Conservation (phyloP, 495 filamentous ascomycete genomes). For the Massariosphaeria phaeospora region DNA sequence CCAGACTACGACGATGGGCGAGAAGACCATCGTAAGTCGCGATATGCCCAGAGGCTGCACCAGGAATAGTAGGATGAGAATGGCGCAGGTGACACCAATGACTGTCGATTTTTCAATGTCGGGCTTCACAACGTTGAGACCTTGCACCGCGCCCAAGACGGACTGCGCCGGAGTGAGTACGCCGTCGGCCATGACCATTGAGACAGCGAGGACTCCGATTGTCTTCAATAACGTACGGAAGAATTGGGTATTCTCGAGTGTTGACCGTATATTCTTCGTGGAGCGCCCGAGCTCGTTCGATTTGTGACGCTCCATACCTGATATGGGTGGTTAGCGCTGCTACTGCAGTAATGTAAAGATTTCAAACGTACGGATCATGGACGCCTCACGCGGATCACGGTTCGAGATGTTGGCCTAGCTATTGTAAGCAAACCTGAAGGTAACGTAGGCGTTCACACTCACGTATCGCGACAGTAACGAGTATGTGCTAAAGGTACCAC, state of each 20-base stretch:
- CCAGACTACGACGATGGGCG: slow-evolving; percentile 71
- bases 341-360: no score
- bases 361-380: slow-evolving; percentile 29
- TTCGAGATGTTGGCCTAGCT: slow-evolving; percentile 29
- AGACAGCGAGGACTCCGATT: slow-evolving; percentile 66
- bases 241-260: slow-evolving; percentile 54
- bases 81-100: slow-evolving; percentile 62
- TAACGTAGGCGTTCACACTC: no score
- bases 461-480: slow-evolving; percentile 66
- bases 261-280: slow-evolving; percentile 50
- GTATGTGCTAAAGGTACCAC: slow-evolving; percentile 70
- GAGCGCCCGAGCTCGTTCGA: slow-evolving; percentile 51
- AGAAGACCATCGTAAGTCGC: slow-evolving; percentile 60
- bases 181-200: slow-evolving; percentile 65
- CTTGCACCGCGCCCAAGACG: slow-evolving; percentile 68
- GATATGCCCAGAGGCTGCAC: slow-evolving; percentile 67
- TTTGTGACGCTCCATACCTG: slow-evolving; percentile 53
- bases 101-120: slow-evolving; percentile 52
- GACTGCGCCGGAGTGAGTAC: slow-evolving; percentile 67
- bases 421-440: background rate
- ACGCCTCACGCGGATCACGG: slow-evolving; percentile 31
- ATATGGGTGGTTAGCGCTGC: background rate
- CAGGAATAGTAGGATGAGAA: slow-evolving; percentile 62
- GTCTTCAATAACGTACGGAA: slow-evolving; percentile 55
- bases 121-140: slow-evolving; percentile 49